A percentile compares a stretch with the other conserved stretches of the same genome.
Conservation (phyloP, 2,329 filamentous ascomycete species). For the Colletotrichum brevisporum region DNA sequence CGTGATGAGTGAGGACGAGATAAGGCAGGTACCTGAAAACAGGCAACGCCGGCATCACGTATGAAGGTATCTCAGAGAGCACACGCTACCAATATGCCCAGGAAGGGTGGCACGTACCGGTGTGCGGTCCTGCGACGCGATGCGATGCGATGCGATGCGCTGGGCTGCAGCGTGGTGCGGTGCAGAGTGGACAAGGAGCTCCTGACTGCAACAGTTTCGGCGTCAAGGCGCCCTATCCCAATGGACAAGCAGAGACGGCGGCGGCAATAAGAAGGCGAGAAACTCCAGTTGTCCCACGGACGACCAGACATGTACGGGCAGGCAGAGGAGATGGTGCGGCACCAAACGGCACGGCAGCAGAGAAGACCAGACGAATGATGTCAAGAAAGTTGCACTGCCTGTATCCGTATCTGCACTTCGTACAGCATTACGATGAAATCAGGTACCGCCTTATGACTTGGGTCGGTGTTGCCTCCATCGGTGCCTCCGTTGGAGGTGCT, state of each 20-base stretch:
- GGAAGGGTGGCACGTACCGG: slow-evolving; percentile 29
- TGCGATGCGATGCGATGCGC: slow-evolving; percentile 35
- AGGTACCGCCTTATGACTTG: too few relatives aligned
- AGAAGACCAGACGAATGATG: background rate
- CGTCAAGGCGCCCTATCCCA: slow-evolving; percentile 44
- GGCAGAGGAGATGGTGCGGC: background rate
- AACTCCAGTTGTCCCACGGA: background rate
- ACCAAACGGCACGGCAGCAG: background rate
- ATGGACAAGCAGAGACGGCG: slow-evolving; percentile 19
- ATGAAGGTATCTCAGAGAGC: too few relatives aligned
- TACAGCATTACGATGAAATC: too few relatives aligned
- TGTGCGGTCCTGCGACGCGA: slow-evolving; percentile 26
- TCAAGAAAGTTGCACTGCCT: background rate
- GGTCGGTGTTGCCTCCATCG: too few relatives aligned
- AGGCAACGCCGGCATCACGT: too few relatives aligned
- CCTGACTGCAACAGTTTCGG: slow-evolving; percentile 47
- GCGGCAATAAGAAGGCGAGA: slow-evolving; percentile 16
- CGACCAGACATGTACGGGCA: background rate
- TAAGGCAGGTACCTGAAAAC: too few relatives aligned
- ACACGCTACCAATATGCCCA: too few relatives aligned
- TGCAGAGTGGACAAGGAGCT: slow-evolving; percentile 42
- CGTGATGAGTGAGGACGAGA: too few relatives aligned
- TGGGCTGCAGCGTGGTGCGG: slow-evolving; percentile 29
- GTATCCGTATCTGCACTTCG: too few relatives aligned
- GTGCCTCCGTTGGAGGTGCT: too few relatives aligned